Base-by-base conservation (phyloP, 805 yeast species). In the Candida endomychidarum region DNA sequence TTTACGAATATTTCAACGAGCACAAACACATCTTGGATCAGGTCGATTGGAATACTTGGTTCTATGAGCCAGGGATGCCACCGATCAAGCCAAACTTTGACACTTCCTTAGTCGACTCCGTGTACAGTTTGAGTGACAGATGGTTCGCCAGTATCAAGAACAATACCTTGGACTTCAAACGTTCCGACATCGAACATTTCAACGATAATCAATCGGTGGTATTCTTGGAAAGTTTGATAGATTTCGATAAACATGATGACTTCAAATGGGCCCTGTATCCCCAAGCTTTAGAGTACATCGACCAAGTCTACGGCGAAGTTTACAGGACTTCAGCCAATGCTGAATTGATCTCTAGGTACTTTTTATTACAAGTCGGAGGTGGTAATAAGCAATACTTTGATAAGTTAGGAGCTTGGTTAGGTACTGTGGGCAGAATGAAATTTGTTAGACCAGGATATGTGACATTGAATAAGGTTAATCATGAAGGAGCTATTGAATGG, bases 401-500 rank as follows among this genome's bases (percentile, higher is more conserved):
- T 41, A 64, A 62, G 31, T 65, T 89, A 33, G 88, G 95, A 3
- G 77, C 78, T 38, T 89, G 96, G 96, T 72, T 89, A 40, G 95
- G 91, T 9, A 81, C 90, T 2, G 93, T 89, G 16, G 96, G 96
- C 15, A 77, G 96, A 70, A 89, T 89, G 96, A 89, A 89, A 67
- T 89, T 82, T 56, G 96, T 86, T 18, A 77, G 96, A 61, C 96
- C 96, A 21, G 87, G 93, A 3, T 88, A 80, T 63, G 73, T 78
- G 32, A 64, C 81, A 45, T 69, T 89, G 46, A 75, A 78, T 54
- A 54, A 63, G 5, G 91, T 82, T 17, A 84, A 86, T 59, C 77
- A 75, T 31, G 67, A 71, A 11, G 67, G 82, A 47, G 96, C 96
- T 0, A 52, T 81, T 10, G 56, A 55, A 3, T 86, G 90, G 4